Evolutionary conservation across 2,329 filamentous ascomycete species (phyloP), one percentile per base, ranked within the genome.

Genomic region (Chrysoporthe austroafricana): DNA sequence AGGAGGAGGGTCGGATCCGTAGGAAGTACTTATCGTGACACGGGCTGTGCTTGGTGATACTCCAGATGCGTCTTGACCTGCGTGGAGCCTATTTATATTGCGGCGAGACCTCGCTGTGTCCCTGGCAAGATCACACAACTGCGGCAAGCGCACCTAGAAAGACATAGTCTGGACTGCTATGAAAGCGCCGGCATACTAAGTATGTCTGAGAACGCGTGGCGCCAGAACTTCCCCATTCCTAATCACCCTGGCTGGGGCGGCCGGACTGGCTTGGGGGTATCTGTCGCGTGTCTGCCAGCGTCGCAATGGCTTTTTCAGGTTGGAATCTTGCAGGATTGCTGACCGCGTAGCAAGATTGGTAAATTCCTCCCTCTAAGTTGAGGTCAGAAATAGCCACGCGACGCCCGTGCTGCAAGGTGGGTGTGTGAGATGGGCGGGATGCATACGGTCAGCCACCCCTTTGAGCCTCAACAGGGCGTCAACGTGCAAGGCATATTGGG

Each of bases 1-100:
- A 61, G 16, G 16, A 39, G 34, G 26, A 39, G 42, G 14, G 48
- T 39, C 54, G 54, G 43, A 36, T 34, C 54, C n/a, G 52, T 44
- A 26, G 42, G n/a, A 48, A 7, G 26, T 39, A 48, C 32, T 32
- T 21, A 46, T 39, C 11, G 68, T 61, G n/a, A 63, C 63, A 70
- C 66, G 32, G 59, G 54, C 63, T 66, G n/a, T 65, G 63, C 21
- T 9, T 59, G 66, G 62, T 66, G 66, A 43, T 48, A 66, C 66
- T 54, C 48, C 57, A 56, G 39, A 21, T 59, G 62, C 52, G 46
- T 64, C 50, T 42, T 61, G 46, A 65, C 54, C 68, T 64, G 66
- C 66, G 66, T 70, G 68, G 66, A 68, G 68, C 68, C 59, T 65
- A 63, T 66, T 58, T 66, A 61, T 68, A 68, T 65, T 66, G 63